These are phyloP conservation scores for Penicillium salamii DNA, from an alignment of 495 filamentous ascomycete species.

Conservation along the genomic window DNA sequence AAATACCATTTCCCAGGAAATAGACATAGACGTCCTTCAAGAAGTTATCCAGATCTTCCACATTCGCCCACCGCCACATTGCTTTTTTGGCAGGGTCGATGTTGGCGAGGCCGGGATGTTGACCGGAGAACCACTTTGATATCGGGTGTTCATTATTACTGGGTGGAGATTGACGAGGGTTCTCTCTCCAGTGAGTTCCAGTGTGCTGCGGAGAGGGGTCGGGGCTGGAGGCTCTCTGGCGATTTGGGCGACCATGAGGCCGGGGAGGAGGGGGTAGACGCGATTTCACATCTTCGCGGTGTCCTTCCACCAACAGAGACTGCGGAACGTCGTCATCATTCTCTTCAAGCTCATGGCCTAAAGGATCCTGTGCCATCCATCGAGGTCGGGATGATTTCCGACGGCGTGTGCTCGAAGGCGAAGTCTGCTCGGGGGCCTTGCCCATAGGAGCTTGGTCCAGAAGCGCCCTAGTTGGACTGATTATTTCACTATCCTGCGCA, in stretches of 20 bases:
- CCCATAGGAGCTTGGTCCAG: slow-evolving; percentile 18
- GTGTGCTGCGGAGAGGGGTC: slow-evolving; percentile 50
- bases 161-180: slow-evolving; percentile 55
- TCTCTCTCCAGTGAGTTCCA: slow-evolving; percentile 66
- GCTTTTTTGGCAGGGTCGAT: slow-evolving; percentile 75
- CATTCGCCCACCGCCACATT: slow-evolving; percentile 95
- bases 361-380: slow-evolving; percentile 29
- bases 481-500: slow-evolving; percentile 57
- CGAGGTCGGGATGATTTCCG: slow-evolving; percentile 31
- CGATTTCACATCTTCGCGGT: slow-evolving; percentile 34
- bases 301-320: slow-evolving; percentile 77
- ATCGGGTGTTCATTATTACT: slow-evolving; percentile 18
- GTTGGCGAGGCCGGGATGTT: slow-evolving; percentile 45
- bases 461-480: slow-evolving; percentile 53
- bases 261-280: slow-evolving; percentile 35
- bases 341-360: slow-evolving; percentile 59
- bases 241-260: slow-evolving; percentile 29
- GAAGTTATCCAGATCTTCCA: slow-evolving; percentile 87
- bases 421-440: slow-evolving; percentile 12
- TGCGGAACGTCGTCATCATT: slow-evolving; percentile 88
- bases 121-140: slow-evolving; percentile 31
- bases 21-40: slow-evolving; percentile 89
- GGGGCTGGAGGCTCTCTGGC: slow-evolving; percentile 26
- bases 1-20: slow-evolving; percentile 80
- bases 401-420: slow-evolving; percentile 21